These are phyloP conservation scores for Cyclanthera cordifolia DNA, from an alignment of 306 rosid genomes.

Conservation along the genomic window DNA sequence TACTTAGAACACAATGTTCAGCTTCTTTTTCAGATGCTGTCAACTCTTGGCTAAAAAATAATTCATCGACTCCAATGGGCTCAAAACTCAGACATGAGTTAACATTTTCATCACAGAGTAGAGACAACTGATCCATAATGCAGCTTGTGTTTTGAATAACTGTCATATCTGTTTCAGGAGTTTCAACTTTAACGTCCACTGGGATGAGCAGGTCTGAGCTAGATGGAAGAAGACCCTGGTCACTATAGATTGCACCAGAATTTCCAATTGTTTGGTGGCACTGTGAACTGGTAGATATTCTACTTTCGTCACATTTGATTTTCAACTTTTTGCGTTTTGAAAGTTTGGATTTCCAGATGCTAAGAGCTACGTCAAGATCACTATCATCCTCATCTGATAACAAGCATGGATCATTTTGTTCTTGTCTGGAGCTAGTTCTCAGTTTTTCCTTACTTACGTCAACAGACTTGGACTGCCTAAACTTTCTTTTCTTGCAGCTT, in stretches of 20 bases:
- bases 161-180: constrained; percentile 26
- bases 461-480: constrained; percentile 27
- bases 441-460: constrained; percentile 15
- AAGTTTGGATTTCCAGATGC: constrained; percentile 27
- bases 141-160: constrained; percentile 13
- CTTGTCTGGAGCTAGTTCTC: constrained; percentile 19
- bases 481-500: constrained; percentile 46
- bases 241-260: constrained; percentile 23
- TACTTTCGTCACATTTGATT: constrained; percentile 20
- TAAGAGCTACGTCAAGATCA: constrained; percentile 11
- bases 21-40: constrained; percentile 10
- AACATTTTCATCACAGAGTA: constrained; percentile 16
- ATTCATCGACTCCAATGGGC: constrained; percentile 17
- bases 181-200: constrained; percentile 33
- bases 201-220: constrained; percentile 22
- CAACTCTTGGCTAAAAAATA: neutral
- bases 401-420: constrained; percentile 13
- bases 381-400: constrained; percentile 31
- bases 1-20: constrained; percentile 9
- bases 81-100: constrained; percentile 20
- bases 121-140: constrained; percentile 6
- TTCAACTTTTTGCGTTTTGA: constrained; percentile 43
- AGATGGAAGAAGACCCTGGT: constrained; percentile 17
- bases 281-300: constrained; percentile 22
- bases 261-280: constrained; percentile 19